Evolutionary conservation across 164 flowering plant species (phyloP).

Genomic region (Brasenia schreberi): DNA sequence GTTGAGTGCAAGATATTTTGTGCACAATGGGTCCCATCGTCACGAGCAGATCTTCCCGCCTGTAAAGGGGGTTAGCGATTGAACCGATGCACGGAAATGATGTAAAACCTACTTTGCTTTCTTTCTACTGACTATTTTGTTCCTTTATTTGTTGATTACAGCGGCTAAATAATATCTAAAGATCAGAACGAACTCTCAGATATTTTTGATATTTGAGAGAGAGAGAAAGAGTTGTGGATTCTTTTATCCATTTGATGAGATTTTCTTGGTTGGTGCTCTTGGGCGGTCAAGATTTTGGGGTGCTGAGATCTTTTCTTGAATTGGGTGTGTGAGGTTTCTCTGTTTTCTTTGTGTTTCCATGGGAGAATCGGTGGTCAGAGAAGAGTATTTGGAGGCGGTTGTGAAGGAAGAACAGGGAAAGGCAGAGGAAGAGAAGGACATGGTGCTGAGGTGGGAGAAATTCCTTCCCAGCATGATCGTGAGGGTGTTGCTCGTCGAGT

Average conservation of each 20-base stretch:
- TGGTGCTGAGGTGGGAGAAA: not conserved
- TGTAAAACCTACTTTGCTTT: not conserved
- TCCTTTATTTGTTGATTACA: not conserved
- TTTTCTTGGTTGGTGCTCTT: not conserved
- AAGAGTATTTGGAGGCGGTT: not conserved
- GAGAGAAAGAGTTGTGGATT: too few relatives aligned
- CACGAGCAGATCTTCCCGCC: not conserved
- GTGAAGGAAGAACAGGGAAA: not conserved
- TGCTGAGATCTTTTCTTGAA: not conserved
- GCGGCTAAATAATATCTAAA: not conserved
- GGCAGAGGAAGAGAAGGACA: not conserved
- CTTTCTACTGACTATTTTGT: not conserved
- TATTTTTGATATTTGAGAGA: not conserved
- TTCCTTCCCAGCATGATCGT: constrained; percentile 19
- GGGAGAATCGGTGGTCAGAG: not conserved
- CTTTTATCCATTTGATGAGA: not conserved
- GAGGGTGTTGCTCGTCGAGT: constrained; percentile 73
- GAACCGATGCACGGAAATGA: not conserved
- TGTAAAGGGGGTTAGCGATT: not conserved
- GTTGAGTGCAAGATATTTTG: not conserved
- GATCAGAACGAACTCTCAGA: not conserved
- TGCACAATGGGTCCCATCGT: not conserved
- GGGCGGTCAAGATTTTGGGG: not conserved
- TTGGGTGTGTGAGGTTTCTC: not conserved
- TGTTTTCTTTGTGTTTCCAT: not conserved